phyloP scores from a whole-genome alignment of 208 protist genomes.

The Plasmodiophora brassicae region DNA sequence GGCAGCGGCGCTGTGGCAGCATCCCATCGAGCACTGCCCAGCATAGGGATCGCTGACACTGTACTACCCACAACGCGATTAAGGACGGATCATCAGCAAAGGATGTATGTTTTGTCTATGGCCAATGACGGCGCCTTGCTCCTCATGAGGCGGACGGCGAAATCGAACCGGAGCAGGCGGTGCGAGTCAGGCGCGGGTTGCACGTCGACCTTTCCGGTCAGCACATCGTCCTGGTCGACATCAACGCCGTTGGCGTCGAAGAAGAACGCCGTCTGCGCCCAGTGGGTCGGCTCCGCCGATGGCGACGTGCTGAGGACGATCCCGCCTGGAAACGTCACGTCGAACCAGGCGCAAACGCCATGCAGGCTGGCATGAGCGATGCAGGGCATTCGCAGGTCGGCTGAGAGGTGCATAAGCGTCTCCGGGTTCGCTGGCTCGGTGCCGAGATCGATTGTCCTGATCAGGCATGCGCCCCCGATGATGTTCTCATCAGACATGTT shows the following conservation, averaged over 20 bases:
- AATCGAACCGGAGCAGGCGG: background rate
- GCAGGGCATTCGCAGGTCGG: background rate
- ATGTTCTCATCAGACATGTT: background rate
- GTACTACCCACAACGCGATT: too few species aligned
- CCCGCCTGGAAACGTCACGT: background rate
- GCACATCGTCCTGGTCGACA: background rate
- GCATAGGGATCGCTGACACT: too few species aligned
- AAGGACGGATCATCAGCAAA: too few species aligned
- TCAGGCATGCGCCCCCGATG: background rate
- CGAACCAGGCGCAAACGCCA: background rate
- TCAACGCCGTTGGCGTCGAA: background rate
- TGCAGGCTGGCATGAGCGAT: background rate
- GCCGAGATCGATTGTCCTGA: background rate
- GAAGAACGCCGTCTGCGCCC: background rate
- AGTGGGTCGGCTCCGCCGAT: background rate
- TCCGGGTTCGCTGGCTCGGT: background rate
- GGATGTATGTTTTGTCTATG: too few species aligned
- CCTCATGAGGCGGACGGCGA: background rate
- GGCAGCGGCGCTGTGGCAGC: background rate
- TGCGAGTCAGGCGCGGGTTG: background rate
- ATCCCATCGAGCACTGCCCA: background rate
- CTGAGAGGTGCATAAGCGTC: background rate
- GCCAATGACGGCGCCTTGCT: too few species aligned
- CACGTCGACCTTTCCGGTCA: background rate
- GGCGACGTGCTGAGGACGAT: background rate